Evolutionary conservation across 306 rosid genomes (phyloP).

Genomic region (Glycyrrhiza uralensis): DNA sequence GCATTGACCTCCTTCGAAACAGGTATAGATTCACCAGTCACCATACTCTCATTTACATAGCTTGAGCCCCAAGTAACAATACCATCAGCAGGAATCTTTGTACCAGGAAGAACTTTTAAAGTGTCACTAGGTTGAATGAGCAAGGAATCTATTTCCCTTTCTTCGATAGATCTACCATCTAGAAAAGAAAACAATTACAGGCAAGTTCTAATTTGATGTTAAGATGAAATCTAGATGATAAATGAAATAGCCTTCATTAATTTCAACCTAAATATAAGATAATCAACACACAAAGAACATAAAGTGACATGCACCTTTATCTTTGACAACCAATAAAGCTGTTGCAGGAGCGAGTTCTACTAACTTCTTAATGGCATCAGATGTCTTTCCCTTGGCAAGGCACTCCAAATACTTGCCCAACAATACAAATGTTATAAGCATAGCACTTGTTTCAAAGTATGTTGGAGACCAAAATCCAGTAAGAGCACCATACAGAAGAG

Average conservation of each 20-base stretch:
- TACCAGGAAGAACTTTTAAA: constrained; percentile 91
- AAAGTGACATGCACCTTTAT: constrained; percentile 55
- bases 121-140: constrained; percentile 83
- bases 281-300: neutral
- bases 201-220: constrained; percentile 3
- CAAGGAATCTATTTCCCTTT: constrained; percentile 90
- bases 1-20: constrained; percentile 73
- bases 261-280: constrained; percentile 7
- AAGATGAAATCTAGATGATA: constrained; percentile 16
- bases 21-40: constrained; percentile 89
- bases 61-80: constrained; percentile 86
- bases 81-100: constrained; percentile 94
- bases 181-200: constrained; percentile 19
- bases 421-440: constrained; percentile 97
- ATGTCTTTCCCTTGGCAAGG: constrained; percentile 98
- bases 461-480: constrained; percentile 97
- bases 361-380: constrained; percentile 97
- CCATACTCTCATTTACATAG: constrained; percentile 94
- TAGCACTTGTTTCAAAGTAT: constrained; percentile 97
- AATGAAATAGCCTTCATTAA: constrained; percentile 14
- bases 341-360: constrained; percentile 92
- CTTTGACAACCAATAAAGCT: constrained; percentile 69
- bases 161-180: constrained; percentile 67
- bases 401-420: constrained; percentile 97
- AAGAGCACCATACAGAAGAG: constrained; percentile 91